Base-by-base conservation (phyloP, 345 rosid genomes). In the Brassica napus region DNA sequence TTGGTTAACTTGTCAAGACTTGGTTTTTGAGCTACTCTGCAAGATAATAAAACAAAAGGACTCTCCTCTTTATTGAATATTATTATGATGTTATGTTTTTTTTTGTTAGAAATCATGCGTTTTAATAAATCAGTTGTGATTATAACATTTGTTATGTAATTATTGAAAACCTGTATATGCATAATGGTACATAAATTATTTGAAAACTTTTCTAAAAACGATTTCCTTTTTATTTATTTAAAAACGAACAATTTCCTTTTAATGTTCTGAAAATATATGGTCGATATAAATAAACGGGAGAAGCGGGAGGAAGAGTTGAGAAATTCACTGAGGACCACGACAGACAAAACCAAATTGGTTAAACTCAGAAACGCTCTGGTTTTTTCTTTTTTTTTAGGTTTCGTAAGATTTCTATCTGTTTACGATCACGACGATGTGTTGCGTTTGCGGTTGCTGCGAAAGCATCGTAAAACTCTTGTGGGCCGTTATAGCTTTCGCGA, bases 1-100 rank as follows among this genome's bases (percentile, higher is more conserved):
- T 67, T 59, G 18, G 44, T 73, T 67, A 73, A 67, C 82, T 79
- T 74, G 49, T 44, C 75, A 26, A 66, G 42, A 73, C 65, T 1
- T n/a, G 1, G 73, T 14, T 42, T 55, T 73, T 47, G 69, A 59
- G 78, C 69, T 23, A 57, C 24, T 31, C 66, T 44, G 74, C 78
- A 59, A 59, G 74, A 61, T 69, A 79, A 79, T 79, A 79, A 79
- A 58, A 59, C 82, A 54, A 66, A 66, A 67, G 24, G 15, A 79
- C 82, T 72, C 67, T 47, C 42, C 73, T 78, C 68, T 6, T 63
- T 12, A 32, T 77, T 21, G 31, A 54, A 31, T 58, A 54, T 71
- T 70, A 54, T 71, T 70, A 55, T 64, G 47, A 35, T 39, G 10
- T 37, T 37, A 32, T 39, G 11, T 61, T 77, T 77, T 26, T 14